These are phyloP conservation scores for Mangifera indica DNA, from an alignment of 345 rosid species.

Conservation along the genomic window DNA sequence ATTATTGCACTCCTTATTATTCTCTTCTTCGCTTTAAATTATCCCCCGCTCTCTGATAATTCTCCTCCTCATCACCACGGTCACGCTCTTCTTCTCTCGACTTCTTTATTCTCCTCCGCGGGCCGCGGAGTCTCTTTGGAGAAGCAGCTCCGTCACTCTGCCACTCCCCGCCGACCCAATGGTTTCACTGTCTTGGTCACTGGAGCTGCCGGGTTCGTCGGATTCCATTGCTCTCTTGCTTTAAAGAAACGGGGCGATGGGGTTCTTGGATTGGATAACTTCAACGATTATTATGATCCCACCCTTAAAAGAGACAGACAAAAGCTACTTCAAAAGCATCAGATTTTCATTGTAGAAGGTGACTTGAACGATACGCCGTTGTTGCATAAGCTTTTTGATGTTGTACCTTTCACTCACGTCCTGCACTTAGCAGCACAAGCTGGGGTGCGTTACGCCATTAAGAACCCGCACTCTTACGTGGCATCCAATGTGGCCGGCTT, in stretches of 20 bases:
- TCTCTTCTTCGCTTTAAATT: conserved; percentile 69
- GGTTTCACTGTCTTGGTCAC: conserved; percentile 76
- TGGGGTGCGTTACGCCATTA: conserved; percentile 89
- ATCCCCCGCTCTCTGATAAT: conserved; percentile 67
- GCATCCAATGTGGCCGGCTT: conserved; percentile 79
- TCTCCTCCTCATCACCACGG: conserved; percentile 40
- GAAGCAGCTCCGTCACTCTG: conserved; percentile 73
- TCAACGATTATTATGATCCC: conserved; percentile 74
- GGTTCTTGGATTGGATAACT: conserved; percentile 74
- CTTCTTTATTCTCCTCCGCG: conserved; percentile 41
- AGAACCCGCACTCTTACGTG: conserved; percentile 80
- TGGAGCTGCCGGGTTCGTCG: conserved; percentile 83
- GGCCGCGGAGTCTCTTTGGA: conserved; percentile 68
- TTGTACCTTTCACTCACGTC: conserved; percentile 77
- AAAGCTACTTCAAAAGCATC: conserved; percentile 46
- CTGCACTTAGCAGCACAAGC: conserved; percentile 93
- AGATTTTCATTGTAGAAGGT: conserved; percentile 73
- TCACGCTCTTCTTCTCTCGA: conserved; percentile 52
- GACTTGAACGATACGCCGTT: conserved; percentile 66
- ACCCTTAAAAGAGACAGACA: conserved; percentile 71
- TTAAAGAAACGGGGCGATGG: conserved; percentile 80
- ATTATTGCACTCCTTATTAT: conserved; percentile 74
- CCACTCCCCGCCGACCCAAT: conserved; percentile 61
- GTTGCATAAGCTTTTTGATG: conserved; percentile 67
- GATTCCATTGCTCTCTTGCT: conserved; percentile 69